Conservation (phyloP, 2,329 filamentous ascomycete species). For the Epichloe brachyelytri region DNA sequence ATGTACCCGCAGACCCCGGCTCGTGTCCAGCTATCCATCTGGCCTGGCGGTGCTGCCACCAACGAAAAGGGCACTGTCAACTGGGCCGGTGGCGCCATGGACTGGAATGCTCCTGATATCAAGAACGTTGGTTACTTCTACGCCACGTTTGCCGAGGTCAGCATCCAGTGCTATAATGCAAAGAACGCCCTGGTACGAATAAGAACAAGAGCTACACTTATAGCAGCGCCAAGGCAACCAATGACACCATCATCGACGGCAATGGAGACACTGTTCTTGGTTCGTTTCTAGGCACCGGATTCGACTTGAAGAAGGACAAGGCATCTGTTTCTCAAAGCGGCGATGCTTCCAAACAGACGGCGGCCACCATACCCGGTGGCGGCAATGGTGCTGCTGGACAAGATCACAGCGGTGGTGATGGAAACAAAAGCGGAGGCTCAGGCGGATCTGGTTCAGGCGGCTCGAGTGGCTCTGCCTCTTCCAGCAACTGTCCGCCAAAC, state of each 20-base stretch:
- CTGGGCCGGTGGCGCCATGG: constrained; percentile 83
- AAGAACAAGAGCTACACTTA: constrained; percentile 65
- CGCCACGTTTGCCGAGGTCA: constrained; percentile 62
- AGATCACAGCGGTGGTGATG: constrained; percentile 8
- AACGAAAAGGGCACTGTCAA: constrained; percentile 76
- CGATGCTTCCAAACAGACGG: constrained; percentile 11
- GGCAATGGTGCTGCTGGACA: constrained; percentile 12
- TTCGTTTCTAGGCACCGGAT: constrained; percentile 69
- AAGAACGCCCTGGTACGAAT: constrained; percentile 48
- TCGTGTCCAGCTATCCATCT: constrained; percentile 86
- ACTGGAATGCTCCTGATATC: constrained; percentile 73
- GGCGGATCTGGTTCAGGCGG: constrained; percentile 12
- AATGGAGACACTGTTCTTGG: constrained; percentile 63
- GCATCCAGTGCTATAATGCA: constrained; percentile 73
- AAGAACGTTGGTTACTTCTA: constrained; percentile 79
- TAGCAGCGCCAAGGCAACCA: constrained; percentile 50
- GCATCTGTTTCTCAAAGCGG: constrained; percentile 10
- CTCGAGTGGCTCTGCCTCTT: constrained; percentile 10
- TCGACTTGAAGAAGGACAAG: constrained; percentile 48
- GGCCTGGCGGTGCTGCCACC: constrained; percentile 72
- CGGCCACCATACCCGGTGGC: constrained; percentile 19
- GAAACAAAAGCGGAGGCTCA: constrained; percentile 12
- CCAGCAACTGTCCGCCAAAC: constrained; percentile 21
- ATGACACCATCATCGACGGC: constrained; percentile 65
- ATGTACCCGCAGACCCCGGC: constrained; percentile 84